Base-by-base conservation (phyloP, 768 basidiomycete genomes). In the Tricholoma flavovirens region DNA sequence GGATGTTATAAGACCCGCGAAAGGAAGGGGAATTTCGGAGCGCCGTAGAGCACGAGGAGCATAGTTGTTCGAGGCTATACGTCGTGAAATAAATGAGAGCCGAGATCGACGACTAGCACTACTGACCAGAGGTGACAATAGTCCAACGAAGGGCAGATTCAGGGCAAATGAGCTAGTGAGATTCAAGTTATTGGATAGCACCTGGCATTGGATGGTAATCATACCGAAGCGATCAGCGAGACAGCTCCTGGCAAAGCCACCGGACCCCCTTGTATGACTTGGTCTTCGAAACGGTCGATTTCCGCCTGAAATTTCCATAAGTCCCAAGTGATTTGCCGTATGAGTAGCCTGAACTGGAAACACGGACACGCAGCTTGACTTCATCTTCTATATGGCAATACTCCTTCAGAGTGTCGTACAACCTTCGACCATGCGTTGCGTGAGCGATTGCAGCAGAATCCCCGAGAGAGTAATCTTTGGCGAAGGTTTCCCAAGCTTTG, bases 111-210 rank as follows among this genome's bases (percentile, higher is more conserved):
- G 52, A 30, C 30, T 24, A 29, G 45, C 61, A 62, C 64, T 29
- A 30, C 46, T 5, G 26, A 86, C 90, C 84, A 43, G 88, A 91
- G 5, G 92, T 93, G 32, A 90, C 88, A 64, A 95, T 90, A 3
- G 90, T 90, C 89, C 90, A 95, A 40, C 77, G 75, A 10, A 60
- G 58, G 19, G 64, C 61, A n/a, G 64, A 62, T 51, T 67, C 56
- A 6, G 26, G 26, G 5, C 67, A 66, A 46, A 62, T 49, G 33
- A 77, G 69, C 75, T 76, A 51, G 48, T 9, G 30, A 55, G n/a
- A n/a, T n/a, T n/a, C n/a, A 32, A 24, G n/a, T 35, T 24, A 36
- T 43, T 45, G 14, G 36, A 45, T 42, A 45, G 15, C 7, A 30
- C 1, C 2, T 14, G 10, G 6, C 30, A 26, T 5, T 6, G 21